Percentiles rank a stretch among this genome's conserved stretches.
Evolutionary conservation across 257 asterid species (phyloP).

Genomic region (Phtheirospermum japonicum): DNA sequence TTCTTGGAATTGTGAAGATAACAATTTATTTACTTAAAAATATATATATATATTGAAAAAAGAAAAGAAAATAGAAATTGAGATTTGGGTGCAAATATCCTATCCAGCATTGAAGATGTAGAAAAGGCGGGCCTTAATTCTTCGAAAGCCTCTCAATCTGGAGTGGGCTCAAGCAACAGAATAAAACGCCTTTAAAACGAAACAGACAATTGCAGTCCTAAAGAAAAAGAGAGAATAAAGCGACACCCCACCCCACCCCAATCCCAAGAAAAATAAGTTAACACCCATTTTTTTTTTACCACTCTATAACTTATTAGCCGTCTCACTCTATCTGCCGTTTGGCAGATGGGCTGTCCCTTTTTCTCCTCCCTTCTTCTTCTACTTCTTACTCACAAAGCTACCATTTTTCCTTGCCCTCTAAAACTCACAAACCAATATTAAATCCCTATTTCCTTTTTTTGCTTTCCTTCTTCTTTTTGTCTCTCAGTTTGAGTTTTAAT

Average conservation of each 20-base stretch:
- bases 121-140: constrained; percentile 33
- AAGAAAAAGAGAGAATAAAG: constrained; percentile 39
- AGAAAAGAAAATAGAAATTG: background rate
- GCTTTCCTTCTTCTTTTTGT: constrained; percentile 1
- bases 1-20: background rate
- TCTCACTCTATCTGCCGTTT: constrained; percentile 31
- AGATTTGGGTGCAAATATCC: background rate
- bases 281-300: too few species aligned
- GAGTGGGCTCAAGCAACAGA: constrained; percentile 32
- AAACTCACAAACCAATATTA: constrained; percentile 20
- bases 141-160: constrained; percentile 26
- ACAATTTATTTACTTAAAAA: background rate
- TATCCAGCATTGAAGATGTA: too few species aligned
- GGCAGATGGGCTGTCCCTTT: constrained; percentile 50
- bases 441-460: background rate
- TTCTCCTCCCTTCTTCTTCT: too few species aligned
- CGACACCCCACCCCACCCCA: constrained; percentile 14
- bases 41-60: too few species aligned
- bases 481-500: background rate
- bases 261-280: constrained; percentile 30
- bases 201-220: constrained; percentile 36
- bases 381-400: constrained; percentile 37
- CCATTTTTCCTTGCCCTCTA: constrained; percentile 33
- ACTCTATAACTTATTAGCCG: background rate
- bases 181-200: constrained; percentile 25